These are phyloP conservation scores for Aspergillus sclerotiicarbonarius DNA, from an alignment of 495 filamentous ascomycete genomes.

Conservation along the genomic window DNA sequence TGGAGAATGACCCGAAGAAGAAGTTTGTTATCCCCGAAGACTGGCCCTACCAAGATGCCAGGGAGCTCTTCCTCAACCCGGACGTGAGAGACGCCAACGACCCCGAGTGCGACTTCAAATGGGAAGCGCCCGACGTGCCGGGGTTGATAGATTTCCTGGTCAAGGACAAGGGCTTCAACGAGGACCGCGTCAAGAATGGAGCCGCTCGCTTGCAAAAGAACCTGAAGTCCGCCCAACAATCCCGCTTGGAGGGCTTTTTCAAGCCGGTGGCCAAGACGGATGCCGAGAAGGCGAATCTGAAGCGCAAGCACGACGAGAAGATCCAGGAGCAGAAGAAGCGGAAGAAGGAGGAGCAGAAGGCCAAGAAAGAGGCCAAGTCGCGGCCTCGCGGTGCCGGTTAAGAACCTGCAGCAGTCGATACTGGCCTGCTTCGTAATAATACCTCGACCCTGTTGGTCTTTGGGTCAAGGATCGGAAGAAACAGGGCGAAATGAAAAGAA, in stretches of 20 bases:
- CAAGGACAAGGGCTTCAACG: constrained; percentile 91
- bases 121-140: constrained; percentile 89
- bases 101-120: constrained; percentile 92
- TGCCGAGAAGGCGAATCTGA: constrained; percentile 74
- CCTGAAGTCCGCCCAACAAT: constrained; percentile 83
- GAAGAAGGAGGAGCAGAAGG: constrained; percentile 79
- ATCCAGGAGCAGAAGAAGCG: constrained; percentile 88
- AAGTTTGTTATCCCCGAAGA: constrained; percentile 84
- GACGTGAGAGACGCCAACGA: constrained; percentile 85
- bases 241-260: constrained; percentile 95
- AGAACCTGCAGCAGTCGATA: background rate
- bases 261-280: constrained; percentile 87
- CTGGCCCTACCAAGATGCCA: constrained; percentile 91
- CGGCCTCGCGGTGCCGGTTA: constrained; percentile 74
- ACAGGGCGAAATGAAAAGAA: background rate
- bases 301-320: constrained; percentile 92
- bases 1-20: constrained; percentile 69
- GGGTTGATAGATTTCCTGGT: constrained; percentile 87
- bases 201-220: constrained; percentile 80
- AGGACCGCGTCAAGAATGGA: constrained; percentile 81
- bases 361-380: constrained; percentile 83
- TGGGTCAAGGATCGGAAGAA: background rate
- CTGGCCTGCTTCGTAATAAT: background rate
- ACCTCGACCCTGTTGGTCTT: background rate
- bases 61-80: constrained; percentile 84